These are phyloP conservation scores for Lagenaria siceraria DNA, from an alignment of 306 rosid species.

Conservation along the genomic window DNA sequence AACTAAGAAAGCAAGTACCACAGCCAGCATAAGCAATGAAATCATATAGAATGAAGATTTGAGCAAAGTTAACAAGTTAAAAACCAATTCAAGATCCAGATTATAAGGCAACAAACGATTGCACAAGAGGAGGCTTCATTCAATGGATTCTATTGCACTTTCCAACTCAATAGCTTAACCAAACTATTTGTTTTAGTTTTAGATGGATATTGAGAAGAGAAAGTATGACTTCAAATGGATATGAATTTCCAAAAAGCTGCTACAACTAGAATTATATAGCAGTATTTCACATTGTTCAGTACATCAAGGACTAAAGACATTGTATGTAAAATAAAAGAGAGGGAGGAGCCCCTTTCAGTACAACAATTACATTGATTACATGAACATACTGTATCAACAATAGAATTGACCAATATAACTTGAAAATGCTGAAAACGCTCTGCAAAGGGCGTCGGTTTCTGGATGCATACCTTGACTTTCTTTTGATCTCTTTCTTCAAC, in stretches of 20 bases:
- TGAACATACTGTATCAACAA: neutral
- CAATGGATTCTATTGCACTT: neutral
- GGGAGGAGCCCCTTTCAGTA: neutral
- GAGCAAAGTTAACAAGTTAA: neutral
- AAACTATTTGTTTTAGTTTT: neutral
- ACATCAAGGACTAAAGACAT: neutral
- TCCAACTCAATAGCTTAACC: neutral
- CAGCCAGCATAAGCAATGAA: neutral
- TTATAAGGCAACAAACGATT: neutral
- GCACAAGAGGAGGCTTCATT: neutral
- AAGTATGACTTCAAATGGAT: neutral
- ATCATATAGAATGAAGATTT: neutral
- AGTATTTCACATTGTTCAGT: neutral
- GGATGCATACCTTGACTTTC: slow-evolving; percentile 19
- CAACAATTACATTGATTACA: neutral
- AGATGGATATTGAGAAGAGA: neutral
- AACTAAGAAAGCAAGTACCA: neutral
- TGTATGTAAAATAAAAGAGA: neutral
- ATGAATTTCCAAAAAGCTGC: neutral
- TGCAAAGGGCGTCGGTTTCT: neutral
- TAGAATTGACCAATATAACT: neutral
- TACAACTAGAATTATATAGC: neutral
- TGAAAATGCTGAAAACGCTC: neutral
- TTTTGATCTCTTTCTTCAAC: slow-evolving; percentile 23
- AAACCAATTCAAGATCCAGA: neutral